Percentiles rank a stretch among this genome's conserved stretches.
Conservation (phyloP, 441 rosid genomes). For the Gossypium trilobum region DNA sequence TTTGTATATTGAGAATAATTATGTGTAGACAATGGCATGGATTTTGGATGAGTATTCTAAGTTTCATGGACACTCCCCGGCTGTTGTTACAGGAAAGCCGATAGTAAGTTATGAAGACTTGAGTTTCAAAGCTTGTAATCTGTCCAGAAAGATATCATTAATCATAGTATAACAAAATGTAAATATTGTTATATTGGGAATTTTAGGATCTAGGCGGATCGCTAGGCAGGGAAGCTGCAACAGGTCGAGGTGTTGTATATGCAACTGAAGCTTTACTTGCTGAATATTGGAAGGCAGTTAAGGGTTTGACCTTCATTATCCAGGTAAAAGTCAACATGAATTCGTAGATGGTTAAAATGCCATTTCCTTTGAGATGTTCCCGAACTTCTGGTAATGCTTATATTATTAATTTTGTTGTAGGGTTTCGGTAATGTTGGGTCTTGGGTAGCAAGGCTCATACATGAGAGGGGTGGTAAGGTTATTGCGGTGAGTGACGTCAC, state of each 20-base stretch:
- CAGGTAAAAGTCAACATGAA: constrained; percentile 43
- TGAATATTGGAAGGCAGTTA: constrained; percentile 67
- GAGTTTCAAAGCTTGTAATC: constrained; percentile 2
- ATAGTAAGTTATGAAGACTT: constrained; percentile 38
- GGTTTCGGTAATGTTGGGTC: constrained; percentile 97
- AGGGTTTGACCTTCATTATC: constrained; percentile 66
- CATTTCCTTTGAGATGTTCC: not conserved
- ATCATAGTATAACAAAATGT: not conserved
- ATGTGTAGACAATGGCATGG: constrained; percentile 88
- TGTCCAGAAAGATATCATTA: not conserved
- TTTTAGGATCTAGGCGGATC: constrained; percentile 96
- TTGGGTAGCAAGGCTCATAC: constrained; percentile 76
- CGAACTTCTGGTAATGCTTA: not conserved
- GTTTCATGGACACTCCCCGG: constrained; percentile 93
- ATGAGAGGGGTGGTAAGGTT: constrained; percentile 83
- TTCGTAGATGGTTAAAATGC: not conserved
- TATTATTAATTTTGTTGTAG: constrained; percentile 25
- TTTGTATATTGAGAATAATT: not conserved
- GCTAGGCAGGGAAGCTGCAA: constrained; percentile 94
- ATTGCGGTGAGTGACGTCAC: constrained; percentile 82
- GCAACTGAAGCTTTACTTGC: constrained; percentile 90
- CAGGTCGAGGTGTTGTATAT: constrained; percentile 83
- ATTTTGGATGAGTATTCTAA: constrained; percentile 93
- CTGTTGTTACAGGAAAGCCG: constrained; percentile 94
- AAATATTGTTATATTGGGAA: constrained; percentile 5